Percentiles rank a stretch among this genome's conserved stretches.
These are phyloP conservation scores for Trypanosoma theileri DNA, from an alignment of 208 protist genomes.

Conservation along the genomic window DNA sequence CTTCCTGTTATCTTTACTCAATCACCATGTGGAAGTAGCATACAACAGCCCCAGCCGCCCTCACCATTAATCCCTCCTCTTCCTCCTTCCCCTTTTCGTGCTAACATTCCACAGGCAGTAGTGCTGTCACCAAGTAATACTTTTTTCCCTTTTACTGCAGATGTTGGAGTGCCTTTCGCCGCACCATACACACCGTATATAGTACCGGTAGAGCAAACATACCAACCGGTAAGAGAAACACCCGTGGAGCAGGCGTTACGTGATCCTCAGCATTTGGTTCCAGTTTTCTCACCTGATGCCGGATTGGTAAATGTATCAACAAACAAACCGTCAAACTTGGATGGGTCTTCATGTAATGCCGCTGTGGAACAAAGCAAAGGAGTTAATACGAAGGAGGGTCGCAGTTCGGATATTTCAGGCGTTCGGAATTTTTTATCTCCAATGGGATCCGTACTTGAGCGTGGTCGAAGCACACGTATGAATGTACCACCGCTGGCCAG, in stretches of 20 bases:
- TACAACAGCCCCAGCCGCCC: not conserved
- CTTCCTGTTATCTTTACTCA: not conserved
- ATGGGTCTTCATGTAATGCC: not conserved
- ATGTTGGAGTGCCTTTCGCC: not conserved
- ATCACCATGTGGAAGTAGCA: not conserved
- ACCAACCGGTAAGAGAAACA: constrained; percentile 1
- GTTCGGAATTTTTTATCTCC: constrained; percentile 17
- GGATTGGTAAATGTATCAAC: not conserved
- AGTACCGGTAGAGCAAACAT: not conserved
- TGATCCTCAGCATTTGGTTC: not conserved
- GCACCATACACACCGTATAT: not conserved
- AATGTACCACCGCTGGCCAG: constrained; percentile 20
- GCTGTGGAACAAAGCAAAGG: not conserved
- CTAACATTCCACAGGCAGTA: not conserved
- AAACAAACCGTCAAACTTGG: not conserved
- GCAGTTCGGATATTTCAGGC: constrained; percentile 3
- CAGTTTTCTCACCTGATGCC: not conserved
- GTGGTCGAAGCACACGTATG: constrained; percentile 1
- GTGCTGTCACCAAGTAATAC: not conserved
- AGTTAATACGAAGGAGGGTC: not conserved
- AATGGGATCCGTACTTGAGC: not conserved
- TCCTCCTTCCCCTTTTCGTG: too few species aligned
- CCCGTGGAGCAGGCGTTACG: not conserved
- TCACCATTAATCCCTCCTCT: not conserved
- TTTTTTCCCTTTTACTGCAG: constrained; percentile 1